Base-by-base conservation (phyloP, 345 rosid species). In the Firmiana major region DNA sequence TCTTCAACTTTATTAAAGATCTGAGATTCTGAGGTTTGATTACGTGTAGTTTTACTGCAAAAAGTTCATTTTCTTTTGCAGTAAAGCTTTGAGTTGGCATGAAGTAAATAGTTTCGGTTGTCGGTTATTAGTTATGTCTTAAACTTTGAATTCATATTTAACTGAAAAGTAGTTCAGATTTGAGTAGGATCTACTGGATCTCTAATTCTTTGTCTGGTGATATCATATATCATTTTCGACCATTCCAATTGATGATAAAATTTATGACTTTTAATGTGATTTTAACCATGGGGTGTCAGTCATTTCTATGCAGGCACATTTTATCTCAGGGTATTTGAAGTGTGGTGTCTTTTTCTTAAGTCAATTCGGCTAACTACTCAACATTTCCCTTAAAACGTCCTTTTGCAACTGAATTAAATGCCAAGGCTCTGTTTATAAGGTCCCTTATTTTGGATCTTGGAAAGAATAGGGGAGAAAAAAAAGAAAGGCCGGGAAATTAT, bases 1-100 rank as follows among this genome's bases (percentile, higher is more conserved):
- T 54, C n/a, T 49, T 24, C 73, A 36, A 59, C 69, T 10, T 17
- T 26, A n/a, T 21, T 24, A n/a, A 63, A 72, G 83, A 70, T 76
- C 75, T 68, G 72, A 63, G 62, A 34, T 34, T 63, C 70, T 64
- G 73, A 28, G 7, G 49, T 46, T 46, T 46, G 49, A 46, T 46
- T 46, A 46, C 11, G 49, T n/a, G 13, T 9, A 46, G 49, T 11
- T 46, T 46, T 9, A 46, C 49, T 46, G 49, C 49, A 46, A 46
- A 46, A 36, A 46, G 12, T 46, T 46, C 49, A 46, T 46, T 46
- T 46, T 42, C 8, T 42, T n/a, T 42, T 46, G 49, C 13, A 46
- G 6, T 43, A 43, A 43, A 43, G 48, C 1, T 43, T 43, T 7
- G 9, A 3, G 51, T 77, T 46, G 15, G 5, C 6, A 22, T 36